Conservation (phyloP, 257 asterid species). For the Gynochthodes officinalis region DNA sequence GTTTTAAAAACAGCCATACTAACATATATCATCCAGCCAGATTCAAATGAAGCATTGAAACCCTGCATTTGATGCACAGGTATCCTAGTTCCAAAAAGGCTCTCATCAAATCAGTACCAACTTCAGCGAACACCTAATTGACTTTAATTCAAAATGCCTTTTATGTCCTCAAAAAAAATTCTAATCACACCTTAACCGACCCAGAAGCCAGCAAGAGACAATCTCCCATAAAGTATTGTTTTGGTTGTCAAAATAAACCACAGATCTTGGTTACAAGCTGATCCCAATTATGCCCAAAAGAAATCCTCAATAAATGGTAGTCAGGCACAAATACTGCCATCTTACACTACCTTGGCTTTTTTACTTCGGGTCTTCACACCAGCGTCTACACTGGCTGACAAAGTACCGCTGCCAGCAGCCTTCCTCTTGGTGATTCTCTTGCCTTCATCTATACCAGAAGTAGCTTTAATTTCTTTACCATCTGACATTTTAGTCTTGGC, state of each 20-base stretch:
- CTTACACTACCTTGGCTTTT: neutral
- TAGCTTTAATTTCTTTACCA: neutral
- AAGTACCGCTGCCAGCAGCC: neutral
- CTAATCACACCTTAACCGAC: neutral
- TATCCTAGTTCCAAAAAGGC: neutral
- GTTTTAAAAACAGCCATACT: neutral
- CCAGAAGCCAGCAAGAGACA: neutral
- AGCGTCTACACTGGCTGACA: neutral
- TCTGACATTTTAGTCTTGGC: neutral
- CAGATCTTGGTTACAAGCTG: neutral
- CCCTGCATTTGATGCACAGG: neutral
- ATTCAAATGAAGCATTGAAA: neutral
- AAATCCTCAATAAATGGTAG: neutral
- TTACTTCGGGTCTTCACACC: slow-evolving; percentile 10
- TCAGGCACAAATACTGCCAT: neutral
- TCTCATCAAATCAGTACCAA: neutral
- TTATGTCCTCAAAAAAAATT: neutral
- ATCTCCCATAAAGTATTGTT: neutral
- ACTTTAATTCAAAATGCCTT: neutral
- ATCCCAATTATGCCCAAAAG: neutral
- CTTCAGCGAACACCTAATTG: too few relatives aligned
- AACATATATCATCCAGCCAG: neutral
- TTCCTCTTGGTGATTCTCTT: slow-evolving; percentile 11
- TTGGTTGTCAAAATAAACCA: neutral
- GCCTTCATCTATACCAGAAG: neutral